These are phyloP conservation scores for Nephelium lappaceum DNA, from an alignment of 345 rosid genomes.

Conservation along the genomic window DNA sequence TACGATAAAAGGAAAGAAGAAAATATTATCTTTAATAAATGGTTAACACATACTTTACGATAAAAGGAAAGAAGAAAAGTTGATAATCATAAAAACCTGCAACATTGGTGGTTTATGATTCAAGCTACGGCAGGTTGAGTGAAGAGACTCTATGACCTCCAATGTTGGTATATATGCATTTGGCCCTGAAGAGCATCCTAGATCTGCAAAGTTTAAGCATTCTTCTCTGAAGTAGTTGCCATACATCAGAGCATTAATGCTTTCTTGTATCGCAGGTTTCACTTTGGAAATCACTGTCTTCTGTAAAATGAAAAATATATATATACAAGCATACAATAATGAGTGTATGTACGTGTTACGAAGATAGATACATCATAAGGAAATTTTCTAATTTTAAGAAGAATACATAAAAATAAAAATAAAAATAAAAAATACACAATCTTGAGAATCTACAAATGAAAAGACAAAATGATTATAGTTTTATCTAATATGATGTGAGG, in stretches of 20 bases:
- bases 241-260: background rate
- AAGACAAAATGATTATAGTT: too few relatives aligned
- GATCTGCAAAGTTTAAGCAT: constrained; percentile 12
- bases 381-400: too few relatives aligned
- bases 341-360: too few relatives aligned
- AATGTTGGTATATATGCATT: constrained; percentile 5
- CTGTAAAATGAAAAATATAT: background rate
- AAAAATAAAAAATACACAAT: background rate
- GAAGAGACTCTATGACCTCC: background rate
- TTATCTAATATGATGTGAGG: too few relatives aligned
- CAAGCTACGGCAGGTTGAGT: background rate
- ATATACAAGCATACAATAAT: too few relatives aligned
- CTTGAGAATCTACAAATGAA: too few relatives aligned
- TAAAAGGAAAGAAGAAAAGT: too few relatives aligned
- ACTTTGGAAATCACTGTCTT: background rate
- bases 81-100: too few relatives aligned
- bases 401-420: background rate
- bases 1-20: too few relatives aligned
- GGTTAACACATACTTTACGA: too few relatives aligned
- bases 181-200: constrained; percentile 19
- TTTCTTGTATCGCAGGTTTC: constrained; percentile 6
- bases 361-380: too few relatives aligned
- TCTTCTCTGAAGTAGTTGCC: background rate
- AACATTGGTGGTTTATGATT: background rate
- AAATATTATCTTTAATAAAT: too few relatives aligned